These are phyloP conservation scores for Croton laevigatus DNA, from an alignment of 441 rosid genomes.

Conservation along the genomic window DNA sequence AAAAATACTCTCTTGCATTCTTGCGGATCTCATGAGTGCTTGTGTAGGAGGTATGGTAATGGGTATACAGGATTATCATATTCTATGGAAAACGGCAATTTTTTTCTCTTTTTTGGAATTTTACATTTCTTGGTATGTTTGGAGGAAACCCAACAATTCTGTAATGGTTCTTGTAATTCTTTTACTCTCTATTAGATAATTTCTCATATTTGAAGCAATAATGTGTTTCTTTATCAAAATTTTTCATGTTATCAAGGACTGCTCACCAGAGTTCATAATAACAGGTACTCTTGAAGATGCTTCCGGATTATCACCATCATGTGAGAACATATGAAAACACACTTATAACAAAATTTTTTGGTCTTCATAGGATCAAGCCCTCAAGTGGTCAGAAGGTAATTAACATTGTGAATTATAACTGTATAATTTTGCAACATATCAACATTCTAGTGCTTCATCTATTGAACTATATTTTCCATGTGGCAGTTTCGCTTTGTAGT, in stretches of 20 bases:
- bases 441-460: conserved; percentile 4
- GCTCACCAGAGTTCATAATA: conserved; percentile 26
- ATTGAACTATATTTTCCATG: conserved; percentile 22
- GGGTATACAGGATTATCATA: background rate
- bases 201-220: background rate
- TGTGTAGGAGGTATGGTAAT: too few species aligned
- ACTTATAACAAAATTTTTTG: conserved; percentile 94
- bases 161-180: background rate
- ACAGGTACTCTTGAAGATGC: conserved; percentile 96
- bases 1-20: background rate
- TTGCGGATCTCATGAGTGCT: too few species aligned
- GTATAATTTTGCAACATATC: background rate
- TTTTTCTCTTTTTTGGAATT: background rate
- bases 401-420: background rate
- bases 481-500: conserved; percentile 97
- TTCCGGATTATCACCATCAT: conserved; percentile 90
- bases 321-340: conserved; percentile 90
- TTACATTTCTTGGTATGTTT: background rate
- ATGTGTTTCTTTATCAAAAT: conserved; percentile 10
- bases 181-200: background rate
- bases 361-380: conserved; percentile 98
- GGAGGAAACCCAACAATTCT: too few species aligned
- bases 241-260: conserved; percentile 12
- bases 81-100: background rate
- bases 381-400: conserved; percentile 95